Evolutionary conservation across 139 green algal genomes (phyloP), one percentile per base, ranked within the genome.

Genomic region (Chlorella sp.): DNA sequence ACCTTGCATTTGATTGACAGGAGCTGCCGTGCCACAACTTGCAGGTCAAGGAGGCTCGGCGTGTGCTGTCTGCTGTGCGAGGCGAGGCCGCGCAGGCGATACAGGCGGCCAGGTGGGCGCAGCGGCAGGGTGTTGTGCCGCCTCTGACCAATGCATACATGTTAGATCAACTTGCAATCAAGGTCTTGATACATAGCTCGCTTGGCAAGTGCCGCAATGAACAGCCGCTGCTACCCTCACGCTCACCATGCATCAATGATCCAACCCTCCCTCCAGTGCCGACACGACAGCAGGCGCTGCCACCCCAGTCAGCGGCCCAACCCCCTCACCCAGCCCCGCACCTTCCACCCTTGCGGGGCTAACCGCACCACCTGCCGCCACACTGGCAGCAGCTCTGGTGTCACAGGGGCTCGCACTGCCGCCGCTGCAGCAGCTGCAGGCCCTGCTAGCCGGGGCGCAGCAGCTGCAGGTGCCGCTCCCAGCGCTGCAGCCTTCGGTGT

Each of bases 1-100:
- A n/a, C n/a, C n/a, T n/a, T n/a, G n/a, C n/a, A n/a, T n/a, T n/a
- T n/a, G n/a, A n/a, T n/a, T n/a, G n/a, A n/a, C n/a, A n/a, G n/a
- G n/a, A n/a, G n/a, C n/a, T n/a, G n/a, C n/a, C n/a, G n/a, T n/a
- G n/a, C n/a, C n/a, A n/a, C n/a, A n/a, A n/a, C n/a, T 74, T 1
- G 38, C 69, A 75, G 69, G 81, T 90, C 28, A 71, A 71, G 63
- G 63, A 89, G 39, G 78, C 60, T 69, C 71, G 85, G 23, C 70
- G 85, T 39, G 26, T 87, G 41, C 73, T 90, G 79, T 47, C 74
- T 18, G 80, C 80, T 11, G 88, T 86, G 23, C 63, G 81, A 2
- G 69, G 28, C 11, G 85, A 91, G 65, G 88, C 88, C 20, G 38
- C 36, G 28, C 63, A 82, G 73, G n/a, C 47, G 17, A 17, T 20